Conservation (phyloP, 208 protist species). For the Wallacemonas collosoma region DNA sequence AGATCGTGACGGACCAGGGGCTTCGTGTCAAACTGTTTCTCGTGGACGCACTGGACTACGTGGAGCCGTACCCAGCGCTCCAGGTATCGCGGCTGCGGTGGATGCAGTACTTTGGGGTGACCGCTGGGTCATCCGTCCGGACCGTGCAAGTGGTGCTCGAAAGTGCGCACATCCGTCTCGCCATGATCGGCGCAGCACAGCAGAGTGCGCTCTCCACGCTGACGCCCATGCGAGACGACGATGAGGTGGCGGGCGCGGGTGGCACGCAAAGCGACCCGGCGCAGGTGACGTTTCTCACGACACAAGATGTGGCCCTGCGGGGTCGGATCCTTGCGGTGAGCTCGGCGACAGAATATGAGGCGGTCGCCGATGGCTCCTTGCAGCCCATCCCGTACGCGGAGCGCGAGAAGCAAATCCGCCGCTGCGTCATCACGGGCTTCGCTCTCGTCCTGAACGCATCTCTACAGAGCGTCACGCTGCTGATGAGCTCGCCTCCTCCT, state of each 20-base stretch:
- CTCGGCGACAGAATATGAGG: slow-evolving; percentile 52
- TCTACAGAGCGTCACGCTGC: slow-evolving; percentile 40
- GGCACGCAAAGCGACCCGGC: slow-evolving; percentile 27
- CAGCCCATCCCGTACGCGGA: slow-evolving; percentile 44
- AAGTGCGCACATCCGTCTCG: slow-evolving; percentile 39
- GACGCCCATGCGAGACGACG: slow-evolving; percentile 68
- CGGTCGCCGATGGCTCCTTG: slow-evolving; percentile 45
- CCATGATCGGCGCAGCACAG: slow-evolving; percentile 41
- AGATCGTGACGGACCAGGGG: slow-evolving; percentile 30
- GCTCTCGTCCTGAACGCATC: slow-evolving; percentile 59
- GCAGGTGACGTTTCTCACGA: slow-evolving; percentile 47
- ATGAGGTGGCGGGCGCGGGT: slow-evolving; percentile 17
- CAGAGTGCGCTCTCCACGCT: slow-evolving; percentile 48
- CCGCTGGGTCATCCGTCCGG: slow-evolving; percentile 38
- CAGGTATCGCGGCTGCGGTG: slow-evolving; percentile 38
- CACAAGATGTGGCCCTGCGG: slow-evolving; percentile 57
- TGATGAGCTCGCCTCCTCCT: slow-evolving; percentile 38
- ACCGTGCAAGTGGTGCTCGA: slow-evolving; percentile 47
- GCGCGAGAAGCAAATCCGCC: slow-evolving; percentile 43
- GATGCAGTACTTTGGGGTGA: slow-evolving; percentile 76
- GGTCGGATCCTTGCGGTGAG: slow-evolving; percentile 59
- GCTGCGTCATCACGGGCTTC: slow-evolving; percentile 50
- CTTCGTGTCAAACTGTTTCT: slow-evolving; percentile 50
- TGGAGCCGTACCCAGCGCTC: not conserved
- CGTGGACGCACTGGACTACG: slow-evolving; percentile 40